A percentile compares a stretch with the other conserved stretches of the same genome.
These are phyloP conservation scores for Thermothielavioides terrestris DNA, from an alignment of 495 filamentous ascomycete genomes.

Conservation along the genomic window DNA sequence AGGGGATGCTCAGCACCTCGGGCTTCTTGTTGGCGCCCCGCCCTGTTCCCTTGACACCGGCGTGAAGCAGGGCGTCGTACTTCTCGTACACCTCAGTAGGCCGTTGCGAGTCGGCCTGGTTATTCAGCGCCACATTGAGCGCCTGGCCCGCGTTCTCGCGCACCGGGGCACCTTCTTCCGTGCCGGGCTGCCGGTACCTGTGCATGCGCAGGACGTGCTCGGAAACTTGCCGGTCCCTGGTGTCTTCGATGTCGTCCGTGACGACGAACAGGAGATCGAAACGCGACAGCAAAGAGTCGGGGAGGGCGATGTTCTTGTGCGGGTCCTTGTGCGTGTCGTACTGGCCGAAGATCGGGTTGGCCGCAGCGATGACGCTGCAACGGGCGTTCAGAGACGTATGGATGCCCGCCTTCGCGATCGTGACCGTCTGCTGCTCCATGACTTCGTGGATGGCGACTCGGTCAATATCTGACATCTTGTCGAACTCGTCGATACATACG, in stretches of 20 bases:
- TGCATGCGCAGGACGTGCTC: slow-evolving; percentile 98
- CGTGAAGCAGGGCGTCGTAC: slow-evolving; percentile 91
- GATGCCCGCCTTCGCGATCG: slow-evolving; percentile 97
- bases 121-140: slow-evolving; percentile 80
- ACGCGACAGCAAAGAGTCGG: slow-evolving; percentile 94
- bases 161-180: slow-evolving; percentile 91
- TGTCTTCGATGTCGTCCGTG: slow-evolving; percentile 95
- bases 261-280: slow-evolving; percentile 98
- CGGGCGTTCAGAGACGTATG: slow-evolving; percentile 96
- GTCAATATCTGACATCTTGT: slow-evolving; percentile 99
- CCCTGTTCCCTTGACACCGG: slow-evolving; percentile 70
- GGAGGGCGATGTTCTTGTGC: slow-evolving; percentile 95
- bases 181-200: slow-evolving; percentile 85
- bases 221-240: slow-evolving; percentile 80
- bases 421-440: slow-evolving; percentile 99
- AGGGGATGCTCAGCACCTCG: slow-evolving; percentile 94
- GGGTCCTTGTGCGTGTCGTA: slow-evolving; percentile 99
- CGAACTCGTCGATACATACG: slow-evolving; percentile 99
- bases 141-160: slow-evolving; percentile 79
- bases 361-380: slow-evolving; percentile 93
- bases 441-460: slow-evolving; percentile 99
- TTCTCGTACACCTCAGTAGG: slow-evolving; percentile 93
- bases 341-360: slow-evolving; percentile 96
- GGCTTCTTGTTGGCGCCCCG: slow-evolving; percentile 65
- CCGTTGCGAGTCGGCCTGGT: slow-evolving; percentile 56